phyloP scores from a whole-genome alignment of 306 rosid genomes.

The Pyrus bretschneideri region DNA sequence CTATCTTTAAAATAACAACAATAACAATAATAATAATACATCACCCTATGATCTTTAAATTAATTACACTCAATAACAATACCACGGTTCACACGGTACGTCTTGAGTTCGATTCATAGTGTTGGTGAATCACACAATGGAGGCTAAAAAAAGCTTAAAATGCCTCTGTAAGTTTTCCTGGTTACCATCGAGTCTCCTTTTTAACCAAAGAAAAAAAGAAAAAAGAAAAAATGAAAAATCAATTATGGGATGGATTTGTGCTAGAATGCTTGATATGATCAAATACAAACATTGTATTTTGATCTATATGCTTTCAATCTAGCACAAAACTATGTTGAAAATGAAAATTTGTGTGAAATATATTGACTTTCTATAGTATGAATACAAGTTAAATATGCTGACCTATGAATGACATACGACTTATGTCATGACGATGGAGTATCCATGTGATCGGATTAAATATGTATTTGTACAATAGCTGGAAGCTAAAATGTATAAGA shows the following conservation, averaged over 20 bases:
- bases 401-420: background rate
- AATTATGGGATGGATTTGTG: background rate
- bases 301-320: background rate
- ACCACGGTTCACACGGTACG: too few species aligned
- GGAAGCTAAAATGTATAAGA: background rate
- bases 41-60: background rate
- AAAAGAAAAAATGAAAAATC: background rate
- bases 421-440: background rate
- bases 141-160: too few species aligned
- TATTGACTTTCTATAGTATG: background rate
- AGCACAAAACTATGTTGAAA: background rate
- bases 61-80: too few species aligned
- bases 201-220: background rate
- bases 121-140: too few species aligned
- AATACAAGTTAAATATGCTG: too few species aligned
- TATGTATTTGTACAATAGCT: too few species aligned
- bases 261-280: slow-evolving; percentile 1
- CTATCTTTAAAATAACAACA: background rate
- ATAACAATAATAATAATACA: background rate
- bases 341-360: too few species aligned
- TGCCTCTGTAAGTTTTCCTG: too few species aligned
- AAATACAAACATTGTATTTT: background rate
- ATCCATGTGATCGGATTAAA: background rate
- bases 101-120: too few species aligned
- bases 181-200: too few species aligned